phyloP scores from a whole-genome alignment of 306 rosid species.

The Malus sieversii region DNA sequence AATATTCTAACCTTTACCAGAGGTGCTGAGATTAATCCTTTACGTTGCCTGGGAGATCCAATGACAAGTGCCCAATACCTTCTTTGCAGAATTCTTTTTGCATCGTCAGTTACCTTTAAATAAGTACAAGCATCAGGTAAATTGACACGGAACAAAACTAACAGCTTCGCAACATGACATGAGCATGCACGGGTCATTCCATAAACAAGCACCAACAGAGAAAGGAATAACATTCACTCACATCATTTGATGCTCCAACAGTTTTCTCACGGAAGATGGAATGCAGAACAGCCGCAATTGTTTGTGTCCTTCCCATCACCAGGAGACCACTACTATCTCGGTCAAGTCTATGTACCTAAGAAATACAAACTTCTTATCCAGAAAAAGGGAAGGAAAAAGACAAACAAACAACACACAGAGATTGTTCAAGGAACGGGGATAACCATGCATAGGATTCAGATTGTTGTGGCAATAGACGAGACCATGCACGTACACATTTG shows the following conservation, averaged over 20 bases:
- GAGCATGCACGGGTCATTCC: background rate
- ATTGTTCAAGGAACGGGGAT: background rate
- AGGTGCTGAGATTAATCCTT: conserved; percentile 67
- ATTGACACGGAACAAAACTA: background rate
- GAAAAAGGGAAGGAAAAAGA: background rate
- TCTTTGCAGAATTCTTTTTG: conserved; percentile 53
- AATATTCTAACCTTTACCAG: conserved; percentile 62
- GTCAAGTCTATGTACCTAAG: conserved; percentile 83
- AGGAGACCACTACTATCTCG: conserved; percentile 80
- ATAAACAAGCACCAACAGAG: background rate
- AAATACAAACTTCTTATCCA: conserved; percentile 4
- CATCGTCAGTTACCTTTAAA: conserved; percentile 26
- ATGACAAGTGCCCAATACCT: conserved; percentile 84
- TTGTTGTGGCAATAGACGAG: background rate
- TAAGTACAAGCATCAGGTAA: conserved; percentile 9
- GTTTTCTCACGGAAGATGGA: conserved; percentile 85
- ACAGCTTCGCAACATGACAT: background rate
- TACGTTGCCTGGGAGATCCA: conserved; percentile 67
- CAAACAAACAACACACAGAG: background rate
- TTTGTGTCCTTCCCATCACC: conserved; percentile 87
- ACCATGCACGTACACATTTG: background rate
- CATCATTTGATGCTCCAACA: conserved; percentile 54
- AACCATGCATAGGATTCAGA: background rate
- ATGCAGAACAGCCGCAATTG: conserved; percentile 63
- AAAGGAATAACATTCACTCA: conserved; percentile 19